phyloP scores from a whole-genome alignment of 495 filamentous ascomycete genomes.

The Penicillium lagena region DNA sequence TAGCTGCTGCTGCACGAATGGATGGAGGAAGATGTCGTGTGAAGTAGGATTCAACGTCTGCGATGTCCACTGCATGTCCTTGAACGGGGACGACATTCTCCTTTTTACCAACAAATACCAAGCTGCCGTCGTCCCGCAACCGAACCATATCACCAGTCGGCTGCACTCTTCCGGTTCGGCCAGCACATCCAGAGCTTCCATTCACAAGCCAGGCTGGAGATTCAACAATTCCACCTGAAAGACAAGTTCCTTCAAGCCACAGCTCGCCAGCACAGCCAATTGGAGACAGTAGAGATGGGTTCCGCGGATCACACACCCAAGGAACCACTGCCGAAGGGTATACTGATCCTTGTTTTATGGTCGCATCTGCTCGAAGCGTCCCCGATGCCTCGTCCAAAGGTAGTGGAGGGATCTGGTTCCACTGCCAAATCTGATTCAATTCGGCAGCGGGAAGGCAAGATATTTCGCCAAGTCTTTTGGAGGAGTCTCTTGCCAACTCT shows the following conservation, averaged over 20 bases:
- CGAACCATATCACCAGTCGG: constrained; percentile 29
- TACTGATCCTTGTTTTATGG: constrained; percentile 15
- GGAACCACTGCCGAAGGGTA: constrained; percentile 19
- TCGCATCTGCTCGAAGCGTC: constrained; percentile 19
- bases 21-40: constrained; percentile 17
- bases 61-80: constrained; percentile 29
- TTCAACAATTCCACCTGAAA: constrained; percentile 16
- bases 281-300: constrained; percentile 19
- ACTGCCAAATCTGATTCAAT: constrained; percentile 30
- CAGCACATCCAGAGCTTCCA: constrained; percentile 19
- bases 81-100: constrained; percentile 22
- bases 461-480: constrained; percentile 22
- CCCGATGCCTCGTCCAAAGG: constrained; percentile 15
- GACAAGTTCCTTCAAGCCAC: constrained; percentile 3
- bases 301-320: constrained; percentile 3
- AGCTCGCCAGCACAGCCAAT: constrained; percentile 3
- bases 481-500: constrained; percentile 18
- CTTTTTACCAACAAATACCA: constrained; percentile 26
- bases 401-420: constrained; percentile 27
- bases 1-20: constrained; percentile 18
- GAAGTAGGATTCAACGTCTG: constrained; percentile 25
- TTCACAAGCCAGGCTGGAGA: constrained; percentile 28
- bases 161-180: constrained; percentile 21
- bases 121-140: constrained; percentile 19
- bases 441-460: constrained; percentile 30